phyloP scores from a whole-genome alignment of 345 rosid species.

The Eucalyptus cladocalyx region DNA sequence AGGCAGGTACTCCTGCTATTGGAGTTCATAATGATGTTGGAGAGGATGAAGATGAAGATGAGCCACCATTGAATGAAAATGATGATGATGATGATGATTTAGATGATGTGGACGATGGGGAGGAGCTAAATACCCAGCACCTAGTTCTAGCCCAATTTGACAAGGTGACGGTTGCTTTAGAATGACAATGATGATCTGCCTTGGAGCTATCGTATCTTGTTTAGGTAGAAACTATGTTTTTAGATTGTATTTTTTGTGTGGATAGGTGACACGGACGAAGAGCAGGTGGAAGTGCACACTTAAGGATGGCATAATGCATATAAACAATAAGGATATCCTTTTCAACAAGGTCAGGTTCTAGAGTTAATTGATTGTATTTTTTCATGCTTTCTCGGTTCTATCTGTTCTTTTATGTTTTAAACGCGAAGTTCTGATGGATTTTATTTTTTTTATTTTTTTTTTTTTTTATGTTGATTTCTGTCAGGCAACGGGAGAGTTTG shows the following conservation, averaged over 20 bases:
- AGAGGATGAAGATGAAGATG: slow-evolving; percentile 72
- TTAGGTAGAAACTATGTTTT: not conserved
- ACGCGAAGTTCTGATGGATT: not conserved
- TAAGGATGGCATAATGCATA: slow-evolving; percentile 98
- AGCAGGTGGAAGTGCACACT: slow-evolving; percentile 93
- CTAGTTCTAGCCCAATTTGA: slow-evolving; percentile 95
- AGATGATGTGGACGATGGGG: slow-evolving; percentile 83
- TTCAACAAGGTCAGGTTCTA: slow-evolving; percentile 61
- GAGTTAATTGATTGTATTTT: not conserved
- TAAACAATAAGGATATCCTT: slow-evolving; percentile 88
- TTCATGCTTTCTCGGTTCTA: not conserved
- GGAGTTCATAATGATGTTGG: slow-evolving; percentile 18
- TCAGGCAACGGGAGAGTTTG: slow-evolving; percentile 94
- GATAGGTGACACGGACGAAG: slow-evolving; percentile 90
- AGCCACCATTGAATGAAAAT: slow-evolving; percentile 75
- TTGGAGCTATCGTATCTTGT: not conserved
- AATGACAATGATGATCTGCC: not conserved
- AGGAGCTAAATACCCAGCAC: slow-evolving; percentile 92
- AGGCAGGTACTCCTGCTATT: slow-evolving; percentile 68
- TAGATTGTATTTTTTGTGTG: not conserved
- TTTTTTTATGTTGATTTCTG: not conserved
- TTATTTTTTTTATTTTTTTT: not conserved
- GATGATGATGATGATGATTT: slow-evolving; percentile 80
- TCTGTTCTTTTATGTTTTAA: not conserved
- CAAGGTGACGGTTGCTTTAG: slow-evolving; percentile 35